A percentile compares a stretch with the other conserved stretches of the same genome.
Evolutionary conservation across 1,284 basidiomycete genomes (phyloP).

Genomic region (Phlebopus sp.): DNA sequence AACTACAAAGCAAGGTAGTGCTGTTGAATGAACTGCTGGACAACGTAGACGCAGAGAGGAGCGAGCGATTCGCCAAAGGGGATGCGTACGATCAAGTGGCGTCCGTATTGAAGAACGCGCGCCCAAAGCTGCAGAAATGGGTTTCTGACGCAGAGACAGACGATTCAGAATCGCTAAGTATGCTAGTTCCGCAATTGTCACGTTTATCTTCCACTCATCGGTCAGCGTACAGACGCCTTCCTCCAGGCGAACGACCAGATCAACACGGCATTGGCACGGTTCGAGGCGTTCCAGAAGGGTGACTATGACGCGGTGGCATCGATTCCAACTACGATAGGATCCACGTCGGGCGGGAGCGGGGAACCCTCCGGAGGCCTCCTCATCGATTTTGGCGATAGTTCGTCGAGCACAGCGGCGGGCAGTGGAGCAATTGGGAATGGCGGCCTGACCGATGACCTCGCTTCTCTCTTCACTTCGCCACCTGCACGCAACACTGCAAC

Average conservation of each 20-base stretch:
- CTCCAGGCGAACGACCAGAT: slow-evolving; percentile 97
- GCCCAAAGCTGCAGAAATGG: slow-evolving; percentile 98
- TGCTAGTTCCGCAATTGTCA: neutral
- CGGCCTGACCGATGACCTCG: slow-evolving; percentile 52
- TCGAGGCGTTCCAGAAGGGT: slow-evolving; percentile 89
- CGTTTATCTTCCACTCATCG: slow-evolving; percentile 1
- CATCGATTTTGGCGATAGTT: slow-evolving; percentile 69
- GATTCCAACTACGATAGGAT: slow-evolving; percentile 64
- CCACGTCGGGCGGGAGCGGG: slow-evolving; percentile 23
- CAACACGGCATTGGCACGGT: slow-evolving; percentile 87
- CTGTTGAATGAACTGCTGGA: slow-evolving; percentile 96
- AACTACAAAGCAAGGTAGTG: slow-evolving; percentile 92
- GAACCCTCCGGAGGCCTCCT: slow-evolving; percentile 47
- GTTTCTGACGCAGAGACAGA: slow-evolving; percentile 86
- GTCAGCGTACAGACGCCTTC: slow-evolving; percentile 67
- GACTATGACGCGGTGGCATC: slow-evolving; percentile 66
- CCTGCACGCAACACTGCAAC: slow-evolving; percentile 25
- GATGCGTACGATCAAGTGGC: slow-evolving; percentile 99
- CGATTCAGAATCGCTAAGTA: slow-evolving; percentile 86
- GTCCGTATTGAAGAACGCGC: slow-evolving; percentile 74
- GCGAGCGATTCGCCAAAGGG: slow-evolving; percentile 79
- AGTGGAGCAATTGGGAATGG: slow-evolving; percentile 13
- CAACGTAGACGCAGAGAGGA: slow-evolving; percentile 71
- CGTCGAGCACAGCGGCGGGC: slow-evolving; percentile 11
- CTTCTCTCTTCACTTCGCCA: slow-evolving; percentile 48